phyloP scores from a whole-genome alignment of 768 basidiomycete genomes.

The Amanita rimosa region DNA sequence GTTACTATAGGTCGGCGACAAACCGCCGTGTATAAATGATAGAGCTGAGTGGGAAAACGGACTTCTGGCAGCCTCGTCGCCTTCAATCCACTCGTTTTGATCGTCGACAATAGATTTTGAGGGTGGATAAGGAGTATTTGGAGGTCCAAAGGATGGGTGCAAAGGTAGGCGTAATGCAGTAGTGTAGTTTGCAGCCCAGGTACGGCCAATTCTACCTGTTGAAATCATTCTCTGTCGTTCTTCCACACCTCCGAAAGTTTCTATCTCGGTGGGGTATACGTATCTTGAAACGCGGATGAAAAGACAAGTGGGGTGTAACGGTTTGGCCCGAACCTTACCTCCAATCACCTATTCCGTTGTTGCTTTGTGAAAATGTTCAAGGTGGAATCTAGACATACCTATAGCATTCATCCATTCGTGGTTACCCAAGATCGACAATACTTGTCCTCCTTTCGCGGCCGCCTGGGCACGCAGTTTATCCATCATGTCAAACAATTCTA shows the following conservation, averaged over 20 bases:
- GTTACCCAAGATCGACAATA: constrained; percentile 81
- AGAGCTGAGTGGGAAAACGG: constrained; percentile 70
- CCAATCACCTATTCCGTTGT: constrained; percentile 61
- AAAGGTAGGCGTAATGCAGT: constrained; percentile 73
- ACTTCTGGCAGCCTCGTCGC: constrained; percentile 9
- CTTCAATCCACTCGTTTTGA: constrained; percentile 20
- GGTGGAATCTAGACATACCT: constrained; percentile 27
- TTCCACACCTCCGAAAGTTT: constrained; percentile 66
- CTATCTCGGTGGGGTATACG: constrained; percentile 71
- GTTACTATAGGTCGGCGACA: constrained; percentile 65
- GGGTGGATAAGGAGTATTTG: constrained; percentile 44
- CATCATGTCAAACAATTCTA: constrained; percentile 77
- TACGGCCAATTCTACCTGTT: constrained; percentile 64
- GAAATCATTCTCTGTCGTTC: constrained; percentile 66
- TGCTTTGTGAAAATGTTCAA: constrained; percentile 2
- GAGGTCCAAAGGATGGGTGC: constrained; percentile 56
- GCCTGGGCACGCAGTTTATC: constrained; percentile 76
- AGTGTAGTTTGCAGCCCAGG: constrained; percentile 83
- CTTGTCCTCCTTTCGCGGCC: constrained; percentile 47
- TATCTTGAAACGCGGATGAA: constrained; percentile 40
- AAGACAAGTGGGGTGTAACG: not conserved
- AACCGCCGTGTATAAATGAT: constrained; percentile 90
- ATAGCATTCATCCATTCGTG: constrained; percentile 95
- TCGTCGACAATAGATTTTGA: constrained; percentile 13
- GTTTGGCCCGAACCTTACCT: constrained; percentile 37